A percentile compares a stretch with the other conserved stretches of the same genome.
Evolutionary conservation across 805 yeast species (phyloP).

Genomic region (Tetrapisispora nanseiensis): DNA sequence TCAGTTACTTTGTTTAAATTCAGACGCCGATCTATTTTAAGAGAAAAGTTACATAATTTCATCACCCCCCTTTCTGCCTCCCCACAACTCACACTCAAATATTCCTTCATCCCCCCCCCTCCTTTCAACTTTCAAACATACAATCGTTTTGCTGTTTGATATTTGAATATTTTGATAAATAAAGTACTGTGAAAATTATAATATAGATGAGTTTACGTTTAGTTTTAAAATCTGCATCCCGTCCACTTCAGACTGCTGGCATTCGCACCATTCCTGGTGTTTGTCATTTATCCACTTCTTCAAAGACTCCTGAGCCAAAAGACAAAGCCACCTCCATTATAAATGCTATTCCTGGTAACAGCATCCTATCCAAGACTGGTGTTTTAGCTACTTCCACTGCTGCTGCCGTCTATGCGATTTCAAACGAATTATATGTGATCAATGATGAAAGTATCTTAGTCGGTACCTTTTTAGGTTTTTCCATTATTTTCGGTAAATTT

Average conservation of each 20-base stretch:
- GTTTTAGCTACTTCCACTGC: constrained; percentile 91
- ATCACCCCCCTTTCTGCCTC: too few species aligned
- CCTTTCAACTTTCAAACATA: too few species aligned
- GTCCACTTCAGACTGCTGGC: constrained; percentile 17
- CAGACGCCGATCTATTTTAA: too few species aligned
- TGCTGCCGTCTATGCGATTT: constrained; percentile 86
- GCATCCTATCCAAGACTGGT: constrained; percentile 83
- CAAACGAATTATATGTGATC: constrained; percentile 84
- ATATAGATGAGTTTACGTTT: constrained; percentile 24
- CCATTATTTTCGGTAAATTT: constrained; percentile 68
- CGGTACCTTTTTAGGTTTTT: constrained; percentile 68
- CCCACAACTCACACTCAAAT: too few species aligned
- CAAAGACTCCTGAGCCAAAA: constrained; percentile 57
- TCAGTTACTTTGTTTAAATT: too few species aligned
- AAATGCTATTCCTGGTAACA: constrained; percentile 89
- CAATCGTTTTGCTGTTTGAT: too few species aligned
- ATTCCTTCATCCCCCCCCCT: too few species aligned
- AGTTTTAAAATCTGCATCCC: constrained; percentile 19
- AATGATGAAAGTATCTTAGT: constrained; percentile 90
- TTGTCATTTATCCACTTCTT: constrained; percentile 49
- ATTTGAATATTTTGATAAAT: too few species aligned
- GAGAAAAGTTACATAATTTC: too few species aligned
- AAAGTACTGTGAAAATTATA: too few species aligned
- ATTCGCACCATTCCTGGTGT: constrained; percentile 37
- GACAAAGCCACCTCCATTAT: constrained; percentile 82